Evolutionary conservation across 305 asterid species (phyloP), one percentile per base, ranked within the genome.

Genomic region (Solanum hybrid): DNA sequence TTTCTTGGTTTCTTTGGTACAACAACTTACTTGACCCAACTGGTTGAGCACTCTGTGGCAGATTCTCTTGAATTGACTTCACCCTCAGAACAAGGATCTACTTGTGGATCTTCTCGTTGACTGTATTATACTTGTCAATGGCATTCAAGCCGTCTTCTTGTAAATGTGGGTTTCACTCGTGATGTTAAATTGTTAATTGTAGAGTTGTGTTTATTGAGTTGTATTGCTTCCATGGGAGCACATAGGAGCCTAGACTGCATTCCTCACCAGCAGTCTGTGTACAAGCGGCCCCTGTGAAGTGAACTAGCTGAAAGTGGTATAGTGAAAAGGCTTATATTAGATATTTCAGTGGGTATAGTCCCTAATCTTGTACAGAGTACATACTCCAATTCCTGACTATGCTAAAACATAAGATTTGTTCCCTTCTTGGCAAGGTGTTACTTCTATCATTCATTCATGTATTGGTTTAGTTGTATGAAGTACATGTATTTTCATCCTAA

Each of bases 111-210:
- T 45, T 37, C 80, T 65, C 80, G 45, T 87, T 90, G 33, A 79
- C 77, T 89, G 89, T 77, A 76, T 91, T 87, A 88, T 90, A 91
- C 91, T 89, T 92, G 90, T 83, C 91, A 79, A 89, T 88, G 92
- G 94, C 89, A 79, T 38, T 45, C 76, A 88, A 86, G 93, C 87
- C 89, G 41, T 79, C 89, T 81, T 90, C 91, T 91, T 95, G 96
- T 96, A 94, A 86, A 94, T 94, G 94, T 87, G 89, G 90, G 89
- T 83, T 90, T 90, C 81, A 89, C 90, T 92, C 89, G 39, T 92
- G 87, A 90, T 88, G 91, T 91, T 92, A 93, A 90, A 57, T 92
- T 84, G 91, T 91, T 92, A 93, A 91, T 78, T 93, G 92, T 93
- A 92, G 95, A 95, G 92, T 89, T 90, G 37, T 88, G 89, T 91